A percentile compares a stretch with the other conserved stretches of the same genome.
Evolutionary conservation across 495 filamentous ascomycete species (phyloP).

Genomic region (Sordaria brevicollis): DNA sequence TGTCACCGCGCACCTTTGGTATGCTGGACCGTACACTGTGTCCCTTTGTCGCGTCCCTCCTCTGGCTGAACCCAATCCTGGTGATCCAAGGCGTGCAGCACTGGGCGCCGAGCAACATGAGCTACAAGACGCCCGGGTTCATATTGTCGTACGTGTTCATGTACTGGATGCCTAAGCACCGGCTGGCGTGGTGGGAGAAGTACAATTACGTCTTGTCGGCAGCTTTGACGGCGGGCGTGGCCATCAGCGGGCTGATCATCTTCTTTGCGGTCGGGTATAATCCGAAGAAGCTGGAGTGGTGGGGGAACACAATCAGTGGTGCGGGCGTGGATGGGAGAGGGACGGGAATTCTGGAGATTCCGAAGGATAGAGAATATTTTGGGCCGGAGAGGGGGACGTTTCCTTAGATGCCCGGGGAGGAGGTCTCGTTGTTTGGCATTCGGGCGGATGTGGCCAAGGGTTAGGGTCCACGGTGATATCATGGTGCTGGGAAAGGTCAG

Average conservation of each 20-base stretch:
- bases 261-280: slow-evolving; percentile 50
- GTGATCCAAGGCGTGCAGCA: slow-evolving; percentile 23
- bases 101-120: slow-evolving; percentile 23
- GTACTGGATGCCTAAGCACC: slow-evolving; percentile 15
- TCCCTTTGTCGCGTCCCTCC: slow-evolving; percentile 15
- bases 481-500: not conserved
- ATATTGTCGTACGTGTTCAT: slow-evolving; percentile 23
- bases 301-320: slow-evolving; percentile 42
- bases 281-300: slow-evolving; percentile 46
- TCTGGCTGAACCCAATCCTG: slow-evolving; percentile 21
- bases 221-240: slow-evolving; percentile 22
- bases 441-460: not conserved
- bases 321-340: slow-evolving; percentile 22
- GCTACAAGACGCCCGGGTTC: slow-evolving; percentile 23
- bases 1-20: slow-evolving; percentile 13
- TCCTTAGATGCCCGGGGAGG: slow-evolving; percentile 8
- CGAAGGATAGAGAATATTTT: slow-evolving; percentile 23
- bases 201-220: slow-evolving; percentile 44
- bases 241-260: slow-evolving; percentile 33
- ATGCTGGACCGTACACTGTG: slow-evolving; percentile 19
- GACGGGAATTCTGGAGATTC: slow-evolving; percentile 17
- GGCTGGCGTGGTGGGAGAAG: slow-evolving; percentile 30
- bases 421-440: not conserved
- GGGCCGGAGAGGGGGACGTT: slow-evolving; percentile 27
- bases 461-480: not conserved